A percentile compares a stretch with the other conserved stretches of the same genome.
Evolutionary conservation across 371 early-diverging fungal genomes (phyloP).

Genomic region (Mitosporidium daphniae): DNA sequence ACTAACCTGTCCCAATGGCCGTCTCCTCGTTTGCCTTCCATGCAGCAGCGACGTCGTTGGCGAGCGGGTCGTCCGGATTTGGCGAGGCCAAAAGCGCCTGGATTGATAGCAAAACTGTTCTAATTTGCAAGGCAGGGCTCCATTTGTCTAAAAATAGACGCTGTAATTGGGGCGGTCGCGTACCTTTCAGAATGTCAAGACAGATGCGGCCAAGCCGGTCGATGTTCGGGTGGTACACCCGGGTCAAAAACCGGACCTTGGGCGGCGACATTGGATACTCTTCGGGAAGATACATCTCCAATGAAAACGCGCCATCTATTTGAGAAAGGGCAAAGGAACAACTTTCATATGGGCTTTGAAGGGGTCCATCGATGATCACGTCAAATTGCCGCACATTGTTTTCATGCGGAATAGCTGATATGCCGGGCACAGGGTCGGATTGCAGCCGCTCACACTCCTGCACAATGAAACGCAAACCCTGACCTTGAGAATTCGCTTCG

Average conservation of each 20-base stretch:
- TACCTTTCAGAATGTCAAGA: constrained; percentile 85
- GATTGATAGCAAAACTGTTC: constrained; percentile 76
- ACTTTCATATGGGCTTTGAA: constrained; percentile 88
- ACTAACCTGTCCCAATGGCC: constrained; percentile 47
- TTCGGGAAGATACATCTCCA: constrained; percentile 77
- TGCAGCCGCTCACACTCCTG: constrained; percentile 72
- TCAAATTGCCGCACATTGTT: constrained; percentile 84
- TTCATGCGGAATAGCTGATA: constrained; percentile 50
- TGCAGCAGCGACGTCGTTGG: constrained; percentile 87
- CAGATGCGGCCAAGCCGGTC: constrained; percentile 93
- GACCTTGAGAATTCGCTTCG: too few relatives aligned
- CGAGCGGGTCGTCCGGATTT: constrained; percentile 54
- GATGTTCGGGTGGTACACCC: constrained; percentile 96
- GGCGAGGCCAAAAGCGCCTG: constrained; percentile 90
- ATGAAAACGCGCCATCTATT: constrained; percentile 60
- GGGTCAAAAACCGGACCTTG: constrained; percentile 79
- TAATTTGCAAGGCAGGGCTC: constrained; percentile 88
- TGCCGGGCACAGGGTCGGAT: constrained; percentile 77
- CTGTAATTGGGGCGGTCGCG: constrained; percentile 1
- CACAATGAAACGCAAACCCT: not conserved
- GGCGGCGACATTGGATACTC: constrained; percentile 95
- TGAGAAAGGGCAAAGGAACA: constrained; percentile 1
- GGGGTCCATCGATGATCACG: constrained; percentile 74
- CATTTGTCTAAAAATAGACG: constrained; percentile 39
- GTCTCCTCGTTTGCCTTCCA: constrained; percentile 74